Percentiles rank a stretch among this genome's conserved stretches.
Evolutionary conservation across 2,329 filamentous ascomycete genomes (phyloP).

Genomic region (Fusarium temperatum): DNA sequence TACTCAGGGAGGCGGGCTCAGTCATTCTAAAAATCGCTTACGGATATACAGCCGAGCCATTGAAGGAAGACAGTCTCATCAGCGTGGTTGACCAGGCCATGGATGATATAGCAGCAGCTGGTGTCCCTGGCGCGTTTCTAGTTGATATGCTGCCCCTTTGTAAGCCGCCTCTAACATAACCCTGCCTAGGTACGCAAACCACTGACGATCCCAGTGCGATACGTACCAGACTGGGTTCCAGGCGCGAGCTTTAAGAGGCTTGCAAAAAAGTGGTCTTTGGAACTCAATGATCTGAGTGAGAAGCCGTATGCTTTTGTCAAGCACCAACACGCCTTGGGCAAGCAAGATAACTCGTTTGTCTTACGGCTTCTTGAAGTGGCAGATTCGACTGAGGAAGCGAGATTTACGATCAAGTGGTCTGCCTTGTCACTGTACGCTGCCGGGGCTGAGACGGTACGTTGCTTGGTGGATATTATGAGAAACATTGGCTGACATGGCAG

Average conservation of each 20-base stretch:
- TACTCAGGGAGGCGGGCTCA: conserved; percentile 17
- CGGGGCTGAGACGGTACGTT: conserved; percentile 32
- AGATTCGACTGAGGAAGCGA: conserved; percentile 16
- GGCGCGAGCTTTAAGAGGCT: conserved; percentile 19
- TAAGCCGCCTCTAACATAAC: neutral
- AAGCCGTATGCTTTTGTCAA: conserved; percentile 30
- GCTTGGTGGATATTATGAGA: neutral
- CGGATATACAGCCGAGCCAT: conserved; percentile 29
- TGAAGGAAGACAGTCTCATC: conserved; percentile 22
- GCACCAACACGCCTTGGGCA: conserved; percentile 12
- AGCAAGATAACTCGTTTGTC: conserved; percentile 15
- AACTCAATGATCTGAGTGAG: conserved; percentile 2
- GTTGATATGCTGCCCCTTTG: conserved; percentile 32
- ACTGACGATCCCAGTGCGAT: conserved; percentile 3
- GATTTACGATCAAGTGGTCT: conserved; percentile 30
- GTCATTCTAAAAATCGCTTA: conserved; percentile 35
- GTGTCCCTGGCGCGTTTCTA: conserved; percentile 22
- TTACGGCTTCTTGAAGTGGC: conserved; percentile 7
- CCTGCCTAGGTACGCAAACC: neutral
- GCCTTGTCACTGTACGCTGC: conserved; percentile 31
- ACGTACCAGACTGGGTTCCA: conserved; percentile 30
- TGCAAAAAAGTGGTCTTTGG: conserved; percentile 13
- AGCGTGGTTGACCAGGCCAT: conserved; percentile 29
- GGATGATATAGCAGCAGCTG: conserved; percentile 19
- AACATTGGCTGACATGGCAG: neutral